These are phyloP conservation scores for Ophiostoma quercus DNA, from an alignment of 2,329 filamentous ascomycete genomes.

Conservation along the genomic window DNA sequence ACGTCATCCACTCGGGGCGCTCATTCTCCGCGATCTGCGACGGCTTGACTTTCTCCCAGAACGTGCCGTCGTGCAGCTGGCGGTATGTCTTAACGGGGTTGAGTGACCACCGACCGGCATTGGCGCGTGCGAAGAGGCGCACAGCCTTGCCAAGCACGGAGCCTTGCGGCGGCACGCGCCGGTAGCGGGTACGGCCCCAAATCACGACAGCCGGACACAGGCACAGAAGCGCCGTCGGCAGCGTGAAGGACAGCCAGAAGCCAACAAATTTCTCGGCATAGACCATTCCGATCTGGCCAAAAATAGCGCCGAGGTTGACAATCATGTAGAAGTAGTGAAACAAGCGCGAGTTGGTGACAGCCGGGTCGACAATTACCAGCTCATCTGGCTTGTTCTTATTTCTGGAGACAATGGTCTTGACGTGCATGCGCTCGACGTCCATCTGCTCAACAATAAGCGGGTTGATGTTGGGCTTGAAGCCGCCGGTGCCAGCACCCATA, in stretches of 20 bases:
- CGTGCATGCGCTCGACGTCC: background rate
- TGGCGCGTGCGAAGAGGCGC: conserved; percentile 37
- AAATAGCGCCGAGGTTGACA: conserved; percentile 36
- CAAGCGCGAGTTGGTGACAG: background rate
- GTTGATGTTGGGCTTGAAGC: background rate
- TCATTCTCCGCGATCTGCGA: conserved; percentile 22
- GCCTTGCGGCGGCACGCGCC: conserved; percentile 49
- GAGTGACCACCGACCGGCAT: conserved; percentile 23
- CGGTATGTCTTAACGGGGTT: conserved; percentile 22
- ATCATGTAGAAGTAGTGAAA: background rate
- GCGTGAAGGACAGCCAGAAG: conserved; percentile 55
- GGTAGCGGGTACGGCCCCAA: conserved; percentile 49
- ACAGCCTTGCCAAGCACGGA: conserved; percentile 56
- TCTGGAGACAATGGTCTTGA: background rate
- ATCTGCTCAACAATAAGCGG: background rate
- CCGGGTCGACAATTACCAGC: background rate
- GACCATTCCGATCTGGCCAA: conserved; percentile 53
- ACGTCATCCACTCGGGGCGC: conserved; percentile 42
- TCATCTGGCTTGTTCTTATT: background rate
- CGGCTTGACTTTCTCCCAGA: conserved; percentile 27
- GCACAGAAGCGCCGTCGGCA: conserved; percentile 55
- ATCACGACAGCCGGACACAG: conserved; percentile 51
- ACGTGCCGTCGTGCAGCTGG: conserved; percentile 25
- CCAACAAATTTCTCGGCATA: conserved; percentile 61
- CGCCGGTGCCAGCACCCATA: background rate